Evolutionary conservation across 2,329 filamentous ascomycete genomes (phyloP).

Genomic region (Pseudogymnoascus sp.): DNA sequence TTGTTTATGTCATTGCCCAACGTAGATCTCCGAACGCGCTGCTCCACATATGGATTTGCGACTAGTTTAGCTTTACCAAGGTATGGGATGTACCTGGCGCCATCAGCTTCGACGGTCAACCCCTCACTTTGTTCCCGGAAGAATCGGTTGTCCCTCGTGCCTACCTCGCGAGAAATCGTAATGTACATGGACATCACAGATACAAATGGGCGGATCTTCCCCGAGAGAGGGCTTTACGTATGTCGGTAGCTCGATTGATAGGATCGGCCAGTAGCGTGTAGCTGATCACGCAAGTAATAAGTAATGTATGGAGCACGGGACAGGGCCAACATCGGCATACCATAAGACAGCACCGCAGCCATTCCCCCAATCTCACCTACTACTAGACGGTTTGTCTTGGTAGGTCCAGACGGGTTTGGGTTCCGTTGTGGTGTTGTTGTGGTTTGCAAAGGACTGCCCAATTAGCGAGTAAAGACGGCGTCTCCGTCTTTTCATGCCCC

Average conservation of each 20-base stretch:
- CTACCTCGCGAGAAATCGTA: not conserved
- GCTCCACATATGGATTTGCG: slow-evolving; percentile 8
- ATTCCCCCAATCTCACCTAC: slow-evolving; percentile 2
- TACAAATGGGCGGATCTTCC: not conserved
- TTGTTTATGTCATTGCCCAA: slow-evolving; percentile 6
- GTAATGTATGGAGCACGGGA: not conserved
- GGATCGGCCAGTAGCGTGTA: slow-evolving; percentile 5
- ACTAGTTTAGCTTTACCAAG: slow-evolving; percentile 5
- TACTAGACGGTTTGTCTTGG: not conserved
- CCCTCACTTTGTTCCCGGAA: slow-evolving; percentile 3
- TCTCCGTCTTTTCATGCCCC: slow-evolving; percentile 6
- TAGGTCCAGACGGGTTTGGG: not conserved
- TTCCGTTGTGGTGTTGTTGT: not conserved
- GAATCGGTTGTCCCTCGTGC: slow-evolving; percentile 8
- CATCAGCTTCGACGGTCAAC: slow-evolving; percentile 6
- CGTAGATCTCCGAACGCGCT: slow-evolving; percentile 4
- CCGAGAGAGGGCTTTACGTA: not conserved
- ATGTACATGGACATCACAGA: not conserved
- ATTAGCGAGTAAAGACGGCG: slow-evolving; percentile 1
- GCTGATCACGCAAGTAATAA: slow-evolving; percentile 7
- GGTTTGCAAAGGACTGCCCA: not conserved
- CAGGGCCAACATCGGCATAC: not conserved
- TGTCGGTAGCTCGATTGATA: slow-evolving; percentile 1
- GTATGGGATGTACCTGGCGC: not conserved
- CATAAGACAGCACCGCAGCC: not conserved